Conservation (phyloP, 208 protist genomes). For the Leishmania aethiopica region DNA sequence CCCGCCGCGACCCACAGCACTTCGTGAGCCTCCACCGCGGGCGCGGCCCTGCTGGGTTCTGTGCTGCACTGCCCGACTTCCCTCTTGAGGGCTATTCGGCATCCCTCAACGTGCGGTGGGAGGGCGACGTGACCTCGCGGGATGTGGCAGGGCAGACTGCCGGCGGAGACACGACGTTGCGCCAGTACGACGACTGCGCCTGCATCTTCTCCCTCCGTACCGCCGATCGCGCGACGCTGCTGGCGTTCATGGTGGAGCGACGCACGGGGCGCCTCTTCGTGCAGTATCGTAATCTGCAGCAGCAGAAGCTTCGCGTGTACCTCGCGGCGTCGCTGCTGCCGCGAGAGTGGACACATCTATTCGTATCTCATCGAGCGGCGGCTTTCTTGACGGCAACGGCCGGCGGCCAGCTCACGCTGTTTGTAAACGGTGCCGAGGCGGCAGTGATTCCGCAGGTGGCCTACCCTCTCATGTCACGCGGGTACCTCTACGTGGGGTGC, state of each 20-base stretch:
- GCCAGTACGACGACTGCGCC: slow-evolving; percentile 4
- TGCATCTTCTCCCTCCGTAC: slow-evolving; percentile 35
- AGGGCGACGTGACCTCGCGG: slow-evolving; percentile 17
- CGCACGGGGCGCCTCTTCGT: slow-evolving; percentile 27
- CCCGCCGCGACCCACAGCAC: slow-evolving; percentile 16
- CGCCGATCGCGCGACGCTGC: slow-evolving; percentile 28
- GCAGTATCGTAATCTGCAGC: slow-evolving; percentile 35
- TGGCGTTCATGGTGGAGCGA: slow-evolving; percentile 34
- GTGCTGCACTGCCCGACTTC: slow-evolving; percentile 56
- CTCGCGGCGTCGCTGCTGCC: slow-evolving; percentile 21
- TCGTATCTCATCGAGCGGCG: slow-evolving; percentile 26
- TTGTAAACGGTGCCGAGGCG: slow-evolving; percentile 52
- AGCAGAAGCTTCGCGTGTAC: slow-evolving; percentile 29
- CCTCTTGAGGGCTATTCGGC: slow-evolving; percentile 77
- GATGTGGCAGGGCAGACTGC: neutral
- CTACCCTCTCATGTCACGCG: slow-evolving; percentile 57
- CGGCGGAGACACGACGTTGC: neutral
- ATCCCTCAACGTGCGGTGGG: slow-evolving; percentile 68
- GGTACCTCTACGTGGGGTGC: slow-evolving; percentile 60
- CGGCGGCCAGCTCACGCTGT: slow-evolving; percentile 45
- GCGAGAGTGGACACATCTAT: slow-evolving; percentile 27
- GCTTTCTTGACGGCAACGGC: slow-evolving; percentile 24
- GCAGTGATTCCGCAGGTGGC: slow-evolving; percentile 30
- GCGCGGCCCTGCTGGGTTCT: slow-evolving; percentile 53
- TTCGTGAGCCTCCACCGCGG: slow-evolving; percentile 41